Base-by-base conservation (phyloP, 2,329 filamentous ascomycete genomes). In the Ceratocystis lukuohia region DNA sequence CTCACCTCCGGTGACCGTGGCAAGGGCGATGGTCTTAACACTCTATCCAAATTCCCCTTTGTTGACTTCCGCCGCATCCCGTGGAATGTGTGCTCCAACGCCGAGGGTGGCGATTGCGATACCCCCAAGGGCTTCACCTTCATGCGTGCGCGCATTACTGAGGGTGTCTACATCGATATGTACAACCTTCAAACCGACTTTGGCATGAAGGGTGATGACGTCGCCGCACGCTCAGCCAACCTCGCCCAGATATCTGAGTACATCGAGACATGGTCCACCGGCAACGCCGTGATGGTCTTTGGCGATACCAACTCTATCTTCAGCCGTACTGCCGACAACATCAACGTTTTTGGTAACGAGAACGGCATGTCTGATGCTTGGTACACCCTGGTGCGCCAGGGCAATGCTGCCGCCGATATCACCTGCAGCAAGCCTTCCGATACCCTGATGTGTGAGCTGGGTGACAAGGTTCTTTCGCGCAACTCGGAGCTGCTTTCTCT, bases 61-160 rank as follows among this genome's bases (percentile, higher is more conserved):
- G 73, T 80, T 5, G 78, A 80, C 68, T 82, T 84, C 69, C 74
- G 76, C 57, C 80, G 85, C 15, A 75, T 80, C 61, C 83, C 84
- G 71, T 88, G 86, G 84, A 73, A 77, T 28, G 76, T 72, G 1
- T 87, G 85, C 74, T 83, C 80, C 67, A 73, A 82, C 71, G 78
- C 79, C 44, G 82, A 80, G 0, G 79, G 78, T 0, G 71, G 73
- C 0, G 86, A 88, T 72, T 88, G 86, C 72, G 75, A 88, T 69
- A 88, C 85, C 0, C 86, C 84, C 25, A 88, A 88, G 74, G 86
- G 86, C 15, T 88, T 87, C 73, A 87, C 84, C 0, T 84, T 84
- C 62, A 87, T 88, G 84, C 80, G 84, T 12, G 73, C 80, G 50
- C 74, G 77, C 22, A 70, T 87, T 15, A 78, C 77, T 6, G 65